These are phyloP conservation scores for Aphanomyces stellatus DNA, from an alignment of 352 stramenopile genomes.

Conservation along the genomic window DNA sequence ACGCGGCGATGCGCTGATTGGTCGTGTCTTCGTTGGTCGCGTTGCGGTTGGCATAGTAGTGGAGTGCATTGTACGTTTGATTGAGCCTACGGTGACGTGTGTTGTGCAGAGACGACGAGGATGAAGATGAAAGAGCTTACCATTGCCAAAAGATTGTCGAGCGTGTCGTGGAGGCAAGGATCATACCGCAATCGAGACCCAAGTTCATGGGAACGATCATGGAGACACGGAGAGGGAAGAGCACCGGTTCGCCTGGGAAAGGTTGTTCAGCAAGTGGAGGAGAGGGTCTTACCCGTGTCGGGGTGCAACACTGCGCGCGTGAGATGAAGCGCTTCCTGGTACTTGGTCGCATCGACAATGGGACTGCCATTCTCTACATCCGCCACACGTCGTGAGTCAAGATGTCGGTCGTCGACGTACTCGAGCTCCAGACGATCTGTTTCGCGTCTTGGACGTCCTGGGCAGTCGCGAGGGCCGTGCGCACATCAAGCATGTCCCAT, in stretches of 20 bases:
- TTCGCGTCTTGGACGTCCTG: conserved; percentile 40
- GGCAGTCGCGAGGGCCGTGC: conserved; percentile 55
- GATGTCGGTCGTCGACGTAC: conserved; percentile 5
- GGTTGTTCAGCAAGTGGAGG: not conserved
- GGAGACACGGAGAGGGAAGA: conserved; percentile 64
- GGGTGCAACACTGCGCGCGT: conserved; percentile 67
- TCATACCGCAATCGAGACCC: conserved; percentile 72
- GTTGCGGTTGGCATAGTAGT: conserved; percentile 87
- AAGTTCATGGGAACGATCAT: conserved; percentile 86
- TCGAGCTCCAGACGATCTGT: conserved; percentile 31
- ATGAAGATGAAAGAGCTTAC: conserved; percentile 10
- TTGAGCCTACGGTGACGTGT: conserved; percentile 34
- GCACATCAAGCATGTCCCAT: conserved; percentile 76
- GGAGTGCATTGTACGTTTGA: conserved; percentile 85
- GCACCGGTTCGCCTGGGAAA: conserved; percentile 33
- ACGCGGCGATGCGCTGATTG: conserved; percentile 53
- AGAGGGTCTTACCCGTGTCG: conserved; percentile 35
- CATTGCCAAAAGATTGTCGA: conserved; percentile 72
- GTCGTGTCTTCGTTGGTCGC: conserved; percentile 74
- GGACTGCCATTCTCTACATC: conserved; percentile 29
- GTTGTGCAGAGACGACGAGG: not conserved
- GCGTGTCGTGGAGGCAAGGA: conserved; percentile 52
- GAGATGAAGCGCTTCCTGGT: conserved; percentile 50
- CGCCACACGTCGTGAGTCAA: not conserved
- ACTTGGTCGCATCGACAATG: conserved; percentile 28